phyloP scores from a whole-genome alignment of 306 rosid genomes.

The Gynostemma pentaphyllum region DNA sequence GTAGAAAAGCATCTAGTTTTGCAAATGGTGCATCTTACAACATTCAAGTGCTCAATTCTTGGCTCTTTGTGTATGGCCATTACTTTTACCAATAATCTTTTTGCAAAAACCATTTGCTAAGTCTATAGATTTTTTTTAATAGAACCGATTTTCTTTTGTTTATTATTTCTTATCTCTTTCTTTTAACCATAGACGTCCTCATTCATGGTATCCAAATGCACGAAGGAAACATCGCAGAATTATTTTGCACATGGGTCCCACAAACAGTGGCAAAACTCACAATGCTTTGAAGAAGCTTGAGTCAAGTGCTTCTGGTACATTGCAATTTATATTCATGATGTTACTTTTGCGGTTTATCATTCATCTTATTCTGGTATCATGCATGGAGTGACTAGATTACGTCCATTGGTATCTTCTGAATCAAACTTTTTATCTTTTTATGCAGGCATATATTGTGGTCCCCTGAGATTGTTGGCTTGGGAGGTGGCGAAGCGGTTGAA shows the following conservation, averaged over 20 bases:
- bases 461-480: constrained; percentile 96
- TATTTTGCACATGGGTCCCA: constrained; percentile 92
- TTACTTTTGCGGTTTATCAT: not conserved
- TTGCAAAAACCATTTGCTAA: not conserved
- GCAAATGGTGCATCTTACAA: not conserved
- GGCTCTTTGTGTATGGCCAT: not conserved
- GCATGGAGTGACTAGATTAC: not conserved
- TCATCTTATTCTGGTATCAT: not conserved
- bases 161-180: not conserved
- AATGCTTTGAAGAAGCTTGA: constrained; percentile 72
- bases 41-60: not conserved
- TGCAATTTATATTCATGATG: not conserved
- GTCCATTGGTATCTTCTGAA: not conserved
- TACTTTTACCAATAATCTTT: not conserved
- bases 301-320: constrained; percentile 77
- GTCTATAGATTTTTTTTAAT: too few relatives aligned
- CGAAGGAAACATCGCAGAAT: constrained; percentile 63
- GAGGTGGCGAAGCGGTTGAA: constrained; percentile 86
- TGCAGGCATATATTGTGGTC: constrained; percentile 91
- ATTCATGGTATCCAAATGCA: constrained; percentile 91
- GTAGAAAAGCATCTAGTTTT: not conserved
- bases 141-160: not conserved
- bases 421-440: not conserved
- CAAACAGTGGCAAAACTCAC: constrained; percentile 90
- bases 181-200: constrained; percentile 52